These are phyloP conservation scores for Somion occarium DNA, from an alignment of 1,284 basidiomycete species.

Conservation along the genomic window DNA sequence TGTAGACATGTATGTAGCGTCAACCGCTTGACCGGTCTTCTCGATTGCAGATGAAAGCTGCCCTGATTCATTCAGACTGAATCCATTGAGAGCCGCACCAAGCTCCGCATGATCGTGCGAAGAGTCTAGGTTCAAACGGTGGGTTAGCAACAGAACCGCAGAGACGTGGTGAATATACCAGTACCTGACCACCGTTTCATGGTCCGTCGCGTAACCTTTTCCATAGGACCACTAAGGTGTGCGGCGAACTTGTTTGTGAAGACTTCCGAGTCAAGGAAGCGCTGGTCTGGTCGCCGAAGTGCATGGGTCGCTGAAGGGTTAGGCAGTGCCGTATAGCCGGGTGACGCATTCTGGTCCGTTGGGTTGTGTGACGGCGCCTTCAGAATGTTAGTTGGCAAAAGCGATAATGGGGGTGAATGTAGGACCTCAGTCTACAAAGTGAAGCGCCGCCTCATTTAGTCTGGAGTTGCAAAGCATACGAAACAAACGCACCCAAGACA, in stretches of 20 bases:
- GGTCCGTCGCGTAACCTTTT: constrained; percentile 89
- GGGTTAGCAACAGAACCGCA: constrained; percentile 1
- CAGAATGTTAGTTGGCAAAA: constrained; percentile 92
- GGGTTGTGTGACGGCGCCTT: constrained; percentile 95
- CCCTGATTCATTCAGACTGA: constrained; percentile 83
- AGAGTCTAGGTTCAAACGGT: constrained; percentile 48
- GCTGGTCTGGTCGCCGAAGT: constrained; percentile 83
- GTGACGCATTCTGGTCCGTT: constrained; percentile 69
- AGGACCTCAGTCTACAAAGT: constrained; percentile 75
- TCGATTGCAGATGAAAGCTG: constrained; percentile 78
- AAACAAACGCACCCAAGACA: constrained; percentile 83
- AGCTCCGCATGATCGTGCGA: constrained; percentile 92
- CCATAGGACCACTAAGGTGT: constrained; percentile 89
- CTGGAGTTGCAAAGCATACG: too few relatives aligned
- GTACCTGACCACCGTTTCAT: constrained; percentile 92
- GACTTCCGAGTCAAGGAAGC: constrained; percentile 93
- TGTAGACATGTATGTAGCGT: constrained; percentile 91
- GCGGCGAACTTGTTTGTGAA: constrained; percentile 96
- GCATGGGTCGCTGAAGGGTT: constrained; percentile 86
- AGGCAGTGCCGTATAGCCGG: constrained; percentile 82
- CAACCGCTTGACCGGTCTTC: constrained; percentile 92
- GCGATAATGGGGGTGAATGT: constrained; percentile 86
- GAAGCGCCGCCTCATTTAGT: neutral
- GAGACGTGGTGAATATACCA: too few relatives aligned
- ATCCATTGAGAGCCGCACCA: constrained; percentile 93